phyloP scores from a whole-genome alignment of 208 protist genomes.

The Wallacemonas sp. region DNA sequence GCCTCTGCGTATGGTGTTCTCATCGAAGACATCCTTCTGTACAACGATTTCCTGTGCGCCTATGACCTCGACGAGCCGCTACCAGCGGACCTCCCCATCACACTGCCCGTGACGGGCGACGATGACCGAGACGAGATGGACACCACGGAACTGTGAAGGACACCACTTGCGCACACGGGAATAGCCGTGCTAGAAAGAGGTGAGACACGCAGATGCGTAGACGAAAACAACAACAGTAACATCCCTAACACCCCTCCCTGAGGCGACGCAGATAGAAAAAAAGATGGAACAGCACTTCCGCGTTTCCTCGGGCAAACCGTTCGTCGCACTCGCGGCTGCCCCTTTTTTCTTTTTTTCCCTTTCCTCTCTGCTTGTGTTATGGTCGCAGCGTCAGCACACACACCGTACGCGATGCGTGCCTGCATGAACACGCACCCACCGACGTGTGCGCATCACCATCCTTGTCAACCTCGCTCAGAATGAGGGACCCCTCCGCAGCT shows the following conservation, averaged over 20 bases:
- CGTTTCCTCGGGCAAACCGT: too few relatives aligned
- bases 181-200: neutral
- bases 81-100: constrained; percentile 68
- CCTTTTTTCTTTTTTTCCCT: constrained; percentile 2
- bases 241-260: too few relatives aligned
- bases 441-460: too few relatives aligned
- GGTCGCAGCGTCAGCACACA: neutral
- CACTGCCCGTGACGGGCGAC: constrained; percentile 40
- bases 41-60: constrained; percentile 61
- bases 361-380: neutral
- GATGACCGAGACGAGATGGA: constrained; percentile 15
- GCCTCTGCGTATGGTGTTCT: constrained; percentile 41
- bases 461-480: too few relatives aligned
- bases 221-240: too few relatives aligned
- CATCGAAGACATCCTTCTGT: constrained; percentile 46
- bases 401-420: too few relatives aligned
- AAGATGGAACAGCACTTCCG: too few relatives aligned
- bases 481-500: too few relatives aligned
- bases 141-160: neutral
- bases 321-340: too few relatives aligned
- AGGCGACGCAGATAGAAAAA: too few relatives aligned
- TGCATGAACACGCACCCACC: too few relatives aligned
- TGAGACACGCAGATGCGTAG: too few relatives aligned
- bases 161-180: neutral
- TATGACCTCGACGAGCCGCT: constrained; percentile 60